These are phyloP conservation scores for Syzygium jambos DNA, from an alignment of 345 rosid genomes.

Conservation along the genomic window DNA sequence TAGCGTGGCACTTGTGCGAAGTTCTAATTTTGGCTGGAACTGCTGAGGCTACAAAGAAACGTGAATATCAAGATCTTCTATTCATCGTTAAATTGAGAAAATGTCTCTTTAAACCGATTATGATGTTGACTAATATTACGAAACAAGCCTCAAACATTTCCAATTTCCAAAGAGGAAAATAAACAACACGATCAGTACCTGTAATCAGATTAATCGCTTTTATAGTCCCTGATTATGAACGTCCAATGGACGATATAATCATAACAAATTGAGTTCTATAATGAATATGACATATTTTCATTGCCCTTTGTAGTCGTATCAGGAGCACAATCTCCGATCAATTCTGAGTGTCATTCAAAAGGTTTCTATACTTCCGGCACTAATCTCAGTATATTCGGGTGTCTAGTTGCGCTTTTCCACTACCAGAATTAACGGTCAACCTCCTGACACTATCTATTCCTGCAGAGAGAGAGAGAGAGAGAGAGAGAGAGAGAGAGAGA, in stretches of 20 bases:
- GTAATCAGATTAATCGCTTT: neutral
- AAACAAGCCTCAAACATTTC: neutral
- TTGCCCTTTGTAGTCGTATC: neutral
- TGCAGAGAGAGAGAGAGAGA: neutral
- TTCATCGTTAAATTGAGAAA: neutral
- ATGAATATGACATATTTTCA: too few species aligned
- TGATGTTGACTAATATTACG: too few species aligned
- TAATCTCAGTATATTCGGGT: neutral
- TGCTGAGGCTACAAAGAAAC: neutral
- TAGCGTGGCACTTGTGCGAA: neutral
- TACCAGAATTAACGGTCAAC: neutral
- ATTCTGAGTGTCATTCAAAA: neutral
- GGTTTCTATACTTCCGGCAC: neutral
- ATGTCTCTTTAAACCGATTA: neutral
- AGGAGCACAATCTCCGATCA: neutral
- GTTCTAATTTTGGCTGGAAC: neutral
- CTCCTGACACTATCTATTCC: neutral
- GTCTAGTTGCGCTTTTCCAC: neutral
- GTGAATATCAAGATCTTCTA: neutral
- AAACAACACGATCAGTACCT: fast-evolving
- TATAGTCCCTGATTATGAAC: neutral
- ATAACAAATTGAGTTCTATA: neutral
- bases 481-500: neutral
- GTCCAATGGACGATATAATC: neutral
- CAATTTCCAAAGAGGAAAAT: neutral